Evolutionary conservation across 2,329 filamentous ascomycete genomes (phyloP), one percentile per base, ranked within the genome.

Genomic region (Aspergillus puulaauensis): DNA sequence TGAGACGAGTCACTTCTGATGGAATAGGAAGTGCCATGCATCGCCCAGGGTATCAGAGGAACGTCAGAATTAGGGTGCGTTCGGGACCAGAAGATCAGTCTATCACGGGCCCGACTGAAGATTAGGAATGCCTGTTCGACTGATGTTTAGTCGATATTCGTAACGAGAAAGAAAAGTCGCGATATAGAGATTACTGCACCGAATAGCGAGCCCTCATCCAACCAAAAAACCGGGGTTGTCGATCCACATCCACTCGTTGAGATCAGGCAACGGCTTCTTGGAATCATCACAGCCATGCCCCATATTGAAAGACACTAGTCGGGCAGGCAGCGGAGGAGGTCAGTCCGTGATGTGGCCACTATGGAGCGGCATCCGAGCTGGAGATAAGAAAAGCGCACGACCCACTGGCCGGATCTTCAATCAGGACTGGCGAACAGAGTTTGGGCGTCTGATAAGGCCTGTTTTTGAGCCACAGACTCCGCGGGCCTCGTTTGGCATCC

Each of bases 81-180:
- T 39, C 31, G 33, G 51, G 54, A 27, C 47, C 17, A 14, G 50
- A 44, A 6, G 11, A 46, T 7, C 11, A 44, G 37, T 52, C 39
- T 57, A 58, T 55, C 55, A 59, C 53, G 39, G 35, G 19, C 27
- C 46, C 35, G 31, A 31, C 40, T n/a, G 31, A 19, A 11, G 52
- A 62, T 61, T 61, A 55, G 53, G 53, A 54, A 53, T 51, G 43
- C 14, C 56, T 54, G 47, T 31, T 5, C 14, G 40, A 51, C 31
- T 50, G 54, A 53, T 57, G 50, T 53, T 27, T 56, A 23, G 17
- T 54, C 12, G 58, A 50, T 52, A 51, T 59, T 57, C 46, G 59
- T 61, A 61, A 61, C 47, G 37, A 56, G 23, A 61, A 57, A 55
- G 17, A 19, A 61, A 57, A 55, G 17, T 19, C 45, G 17, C 19